Evolutionary conservation across 2,329 filamentous ascomycete species (phyloP), one percentile per base, ranked within the genome.

Genomic region (Ophiostoma piceae): DNA sequence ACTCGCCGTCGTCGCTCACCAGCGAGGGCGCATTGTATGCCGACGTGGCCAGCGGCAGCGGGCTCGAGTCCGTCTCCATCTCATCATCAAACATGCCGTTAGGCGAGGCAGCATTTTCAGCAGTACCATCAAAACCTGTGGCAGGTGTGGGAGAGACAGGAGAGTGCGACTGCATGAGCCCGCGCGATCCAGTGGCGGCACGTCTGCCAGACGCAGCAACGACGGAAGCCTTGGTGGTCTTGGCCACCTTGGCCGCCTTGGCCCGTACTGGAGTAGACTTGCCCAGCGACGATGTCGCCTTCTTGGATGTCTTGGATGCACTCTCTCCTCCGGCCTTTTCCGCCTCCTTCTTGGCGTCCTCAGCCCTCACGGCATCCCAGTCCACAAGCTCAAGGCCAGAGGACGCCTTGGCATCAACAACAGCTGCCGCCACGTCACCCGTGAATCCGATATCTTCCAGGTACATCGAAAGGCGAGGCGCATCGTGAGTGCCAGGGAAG

Each of bases 1-100:
- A 92, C 76, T 92, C 90, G 74, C 90, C 89, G 76, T 92, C 90
- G 78, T 94, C 91, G 79, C 90, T 92, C 76, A 93, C 90, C 67
- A 94, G 83, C 74, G 90, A 92, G 29, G 91, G 91, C 9, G 91
- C 90, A 74, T 91, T 91, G 78, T 92, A 92, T 77, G 89, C 90
- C 16, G 43, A 47, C 16, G 43, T n/a, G 67, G 89, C 83, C 64
- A 88, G 79, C 0, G 89, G 90, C 74, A 88, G 87, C 5, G 90
- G 90, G 75, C 89, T 92, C 70, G 91, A 79, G 69, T 91, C 87
- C 66, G 83, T 82, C 69, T 88, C 86, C 76, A 87, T 82, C 70
- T 70, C 72, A 65, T 82, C 79, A 69, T 67, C 70, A 73, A 84
- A 84, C 54, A 83, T 75, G 62, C 79, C 73, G 7, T 29, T n/a